Percentiles rank a stretch among this genome's conserved stretches.
These are phyloP conservation scores for Monosporozyma yasuniensis DNA, from an alignment of 805 yeast species.

Conservation along the genomic window DNA sequence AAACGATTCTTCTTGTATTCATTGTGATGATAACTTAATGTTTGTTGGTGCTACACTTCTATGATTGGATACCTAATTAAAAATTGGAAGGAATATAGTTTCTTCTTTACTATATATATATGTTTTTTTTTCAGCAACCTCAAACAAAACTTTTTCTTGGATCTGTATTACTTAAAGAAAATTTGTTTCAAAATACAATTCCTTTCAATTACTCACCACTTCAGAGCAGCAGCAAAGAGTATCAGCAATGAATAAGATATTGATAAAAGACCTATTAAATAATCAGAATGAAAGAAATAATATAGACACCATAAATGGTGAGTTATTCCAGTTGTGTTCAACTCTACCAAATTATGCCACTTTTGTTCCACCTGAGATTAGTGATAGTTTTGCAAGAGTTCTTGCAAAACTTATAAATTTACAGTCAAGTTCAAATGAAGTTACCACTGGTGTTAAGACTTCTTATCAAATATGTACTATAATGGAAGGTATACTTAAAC, in stretches of 20 bases:
- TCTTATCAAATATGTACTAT: constrained; percentile 10
- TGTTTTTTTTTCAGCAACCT: background rate
- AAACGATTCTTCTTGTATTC: background rate
- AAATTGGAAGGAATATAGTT: no score
- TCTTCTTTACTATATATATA: background rate
- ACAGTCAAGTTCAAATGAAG: constrained; percentile 3
- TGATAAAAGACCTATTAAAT: constrained; percentile 15
- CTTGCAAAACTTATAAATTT: constrained; percentile 1
- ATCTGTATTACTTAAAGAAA: background rate
- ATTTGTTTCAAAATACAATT: no score
- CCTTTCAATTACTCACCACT: background rate
- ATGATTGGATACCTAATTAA: background rate
- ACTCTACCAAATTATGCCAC: constrained; percentile 5
- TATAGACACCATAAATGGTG: constrained; percentile 6
- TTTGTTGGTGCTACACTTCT: no score
- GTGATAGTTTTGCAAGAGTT: background rate
- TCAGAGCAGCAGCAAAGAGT: background rate
- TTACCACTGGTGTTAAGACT: constrained; percentile 5
- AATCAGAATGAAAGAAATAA: constrained; percentile 6
- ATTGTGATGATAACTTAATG: no score
- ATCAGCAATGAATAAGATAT: constrained; percentile 13
- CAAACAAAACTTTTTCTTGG: background rate
- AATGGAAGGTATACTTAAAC: constrained; percentile 6
- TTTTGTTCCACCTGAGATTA: constrained; percentile 5
- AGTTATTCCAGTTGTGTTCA: constrained; percentile 9